These are phyloP conservation scores for Rhododendron henanense DNA, from an alignment of 148 eudicot genomes.

Conservation along the genomic window DNA sequence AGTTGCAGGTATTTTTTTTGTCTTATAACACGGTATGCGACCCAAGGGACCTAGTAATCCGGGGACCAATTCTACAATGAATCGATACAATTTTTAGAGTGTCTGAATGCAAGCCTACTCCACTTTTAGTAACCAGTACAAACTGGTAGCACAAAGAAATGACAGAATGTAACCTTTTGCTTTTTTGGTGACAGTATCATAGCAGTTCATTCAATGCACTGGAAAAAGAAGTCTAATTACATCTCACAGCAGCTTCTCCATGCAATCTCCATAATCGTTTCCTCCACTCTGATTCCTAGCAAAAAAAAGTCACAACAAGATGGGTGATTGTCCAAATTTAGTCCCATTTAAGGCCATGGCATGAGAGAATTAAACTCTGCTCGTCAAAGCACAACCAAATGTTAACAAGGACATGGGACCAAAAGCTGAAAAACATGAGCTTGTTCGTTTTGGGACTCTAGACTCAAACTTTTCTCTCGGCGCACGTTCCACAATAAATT, in stretches of 20 bases:
- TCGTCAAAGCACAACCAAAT: not conserved
- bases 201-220: not conserved
- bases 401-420: not conserved
- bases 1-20: too few species aligned
- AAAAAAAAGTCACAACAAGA: not conserved
- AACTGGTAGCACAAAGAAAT: not conserved
- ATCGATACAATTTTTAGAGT: not conserved
- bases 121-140: not conserved
- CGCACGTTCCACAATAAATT: too few species aligned
- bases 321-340: not conserved
- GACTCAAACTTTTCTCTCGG: too few species aligned
- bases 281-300: not conserved
- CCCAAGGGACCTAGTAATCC: not conserved
- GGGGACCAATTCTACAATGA: not conserved
- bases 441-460: too few species aligned
- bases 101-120: not conserved
- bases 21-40: too few species aligned
- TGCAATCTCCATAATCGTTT: not conserved
- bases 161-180: not conserved
- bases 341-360: not conserved
- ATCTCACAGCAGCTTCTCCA: not conserved
- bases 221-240: not conserved
- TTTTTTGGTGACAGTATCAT: not conserved
- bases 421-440: not conserved
- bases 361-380: not conserved